These are phyloP conservation scores for Aethionema arabicum DNA, from an alignment of 345 rosid genomes.

Conservation along the genomic window DNA sequence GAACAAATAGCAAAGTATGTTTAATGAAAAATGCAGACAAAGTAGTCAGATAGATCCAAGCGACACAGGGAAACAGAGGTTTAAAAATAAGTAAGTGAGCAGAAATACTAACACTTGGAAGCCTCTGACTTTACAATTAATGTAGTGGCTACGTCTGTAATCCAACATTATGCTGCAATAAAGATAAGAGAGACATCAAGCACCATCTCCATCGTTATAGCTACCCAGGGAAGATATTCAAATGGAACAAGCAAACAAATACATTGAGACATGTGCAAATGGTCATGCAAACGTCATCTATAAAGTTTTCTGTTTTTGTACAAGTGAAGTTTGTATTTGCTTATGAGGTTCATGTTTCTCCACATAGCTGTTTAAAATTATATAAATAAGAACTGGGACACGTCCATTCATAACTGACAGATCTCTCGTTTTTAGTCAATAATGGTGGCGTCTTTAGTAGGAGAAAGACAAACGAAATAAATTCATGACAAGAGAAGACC, in stretches of 20 bases:
- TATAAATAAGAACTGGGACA: constrained; percentile 6
- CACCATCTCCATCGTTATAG: background rate
- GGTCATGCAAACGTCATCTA: background rate
- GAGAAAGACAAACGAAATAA: background rate
- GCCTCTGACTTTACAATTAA: background rate
- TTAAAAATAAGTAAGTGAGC: constrained; percentile 6
- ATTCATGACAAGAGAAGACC: background rate
- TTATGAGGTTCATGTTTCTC: constrained; percentile 9
- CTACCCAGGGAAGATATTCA: constrained; percentile 21
- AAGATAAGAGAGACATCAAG: background rate
- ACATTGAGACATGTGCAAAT: constrained; percentile 11
- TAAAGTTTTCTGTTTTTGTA: background rate
- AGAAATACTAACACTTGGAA: constrained; percentile 21
- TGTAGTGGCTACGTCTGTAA: constrained; percentile 3
- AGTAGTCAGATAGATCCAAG: background rate
- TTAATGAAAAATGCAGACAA: background rate
- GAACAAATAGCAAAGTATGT: background rate
- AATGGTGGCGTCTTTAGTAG: constrained; percentile 11
- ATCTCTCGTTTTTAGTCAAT: constrained; percentile 9
- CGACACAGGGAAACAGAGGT: constrained; percentile 3
- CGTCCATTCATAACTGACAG: constrained; percentile 1
- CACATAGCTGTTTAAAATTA: background rate
- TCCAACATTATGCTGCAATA: background rate
- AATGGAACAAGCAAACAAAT: constrained; percentile 15
- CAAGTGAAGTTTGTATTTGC: constrained; percentile 8